Percentiles rank a stretch among this genome's conserved stretches.
Evolutionary conservation across 2,329 filamentous ascomycete species (phyloP).

Genomic region (Trichoderma sp.): DNA sequence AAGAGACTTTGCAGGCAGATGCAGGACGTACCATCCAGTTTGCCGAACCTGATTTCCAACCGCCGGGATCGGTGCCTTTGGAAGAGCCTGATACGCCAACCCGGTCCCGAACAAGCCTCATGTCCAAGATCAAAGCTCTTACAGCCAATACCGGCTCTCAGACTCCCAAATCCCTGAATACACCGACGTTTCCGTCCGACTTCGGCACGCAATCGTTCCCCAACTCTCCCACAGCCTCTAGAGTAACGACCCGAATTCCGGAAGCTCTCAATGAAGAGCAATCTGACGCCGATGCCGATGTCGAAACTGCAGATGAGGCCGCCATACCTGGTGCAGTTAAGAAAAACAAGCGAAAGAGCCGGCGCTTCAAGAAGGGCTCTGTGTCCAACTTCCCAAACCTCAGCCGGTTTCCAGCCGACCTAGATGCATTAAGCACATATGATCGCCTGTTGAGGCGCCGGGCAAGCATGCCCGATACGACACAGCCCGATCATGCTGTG

Average conservation of each 20-base stretch:
- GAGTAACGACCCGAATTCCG: conserved; percentile 51
- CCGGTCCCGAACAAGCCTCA: conserved; percentile 67
- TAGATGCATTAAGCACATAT: conserved; percentile 44
- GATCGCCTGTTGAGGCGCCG: conserved; percentile 61
- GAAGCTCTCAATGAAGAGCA: conserved; percentile 55
- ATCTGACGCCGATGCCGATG: conserved; percentile 62
- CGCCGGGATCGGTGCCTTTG: conserved; percentile 61
- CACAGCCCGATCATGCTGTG: conserved; percentile 62
- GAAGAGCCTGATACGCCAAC: conserved; percentile 63
- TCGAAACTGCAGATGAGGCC: conserved; percentile 82
- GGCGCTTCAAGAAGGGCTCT: conserved; percentile 54
- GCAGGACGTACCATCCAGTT: conserved; percentile 72
- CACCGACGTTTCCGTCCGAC: conserved; percentile 34
- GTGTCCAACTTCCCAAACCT: conserved; percentile 68
- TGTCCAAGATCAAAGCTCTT: conserved; percentile 77
- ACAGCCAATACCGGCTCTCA: conserved; percentile 56
- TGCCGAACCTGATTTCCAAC: conserved; percentile 55
- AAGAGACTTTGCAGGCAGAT: background rate
- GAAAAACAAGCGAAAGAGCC: conserved; percentile 64
- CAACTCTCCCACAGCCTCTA: conserved; percentile 50
- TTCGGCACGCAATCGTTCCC: conserved; percentile 43
- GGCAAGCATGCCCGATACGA: conserved; percentile 64
- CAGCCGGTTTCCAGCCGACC: conserved; percentile 45
- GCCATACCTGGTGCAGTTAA: conserved; percentile 45
- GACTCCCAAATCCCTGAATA: conserved; percentile 44